A percentile compares a stretch with the other conserved stretches of the same genome.
Conservation (phyloP, 495 filamentous ascomycete genomes). For the Sabuloglossum arenarium region DNA sequence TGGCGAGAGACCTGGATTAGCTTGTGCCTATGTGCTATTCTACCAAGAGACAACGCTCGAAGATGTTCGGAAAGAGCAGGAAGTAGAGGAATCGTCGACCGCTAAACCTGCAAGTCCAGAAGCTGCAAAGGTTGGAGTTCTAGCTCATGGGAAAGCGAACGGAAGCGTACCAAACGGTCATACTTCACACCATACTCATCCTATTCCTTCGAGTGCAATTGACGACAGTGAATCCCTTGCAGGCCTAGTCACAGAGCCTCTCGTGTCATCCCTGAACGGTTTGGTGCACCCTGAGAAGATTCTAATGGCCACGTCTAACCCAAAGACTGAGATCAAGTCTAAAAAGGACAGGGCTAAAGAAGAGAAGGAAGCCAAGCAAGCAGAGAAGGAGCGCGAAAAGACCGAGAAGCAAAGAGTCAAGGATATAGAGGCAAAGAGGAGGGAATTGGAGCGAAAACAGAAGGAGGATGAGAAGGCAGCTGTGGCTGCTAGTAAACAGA, state of each 20-base stretch:
- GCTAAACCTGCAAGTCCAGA: slow-evolving; percentile 33
- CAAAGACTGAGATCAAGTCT: neutral
- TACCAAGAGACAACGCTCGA: slow-evolving; percentile 94
- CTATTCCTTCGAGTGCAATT: slow-evolving; percentile 20
- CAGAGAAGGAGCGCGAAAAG: slow-evolving; percentile 33
- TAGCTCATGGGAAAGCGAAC: slow-evolving; percentile 3
- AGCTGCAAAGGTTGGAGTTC: slow-evolving; percentile 19
- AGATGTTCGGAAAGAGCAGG: slow-evolving; percentile 64
- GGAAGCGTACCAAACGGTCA: slow-evolving; percentile 4
- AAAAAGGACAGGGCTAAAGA: slow-evolving; percentile 29
- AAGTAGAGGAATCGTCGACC: slow-evolving; percentile 51
- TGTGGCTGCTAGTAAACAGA: slow-evolving; percentile 32
- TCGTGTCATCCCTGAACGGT: slow-evolving; percentile 13
- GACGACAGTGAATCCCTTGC: slow-evolving; percentile 32
- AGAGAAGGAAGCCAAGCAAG: slow-evolving; percentile 52
- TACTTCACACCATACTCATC: slow-evolving; percentile 22
- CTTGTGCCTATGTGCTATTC: slow-evolving; percentile 92
- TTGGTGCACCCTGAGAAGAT: neutral
- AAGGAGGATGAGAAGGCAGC: slow-evolving; percentile 36
- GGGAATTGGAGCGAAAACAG: slow-evolving; percentile 39
- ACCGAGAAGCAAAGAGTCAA: slow-evolving; percentile 41
- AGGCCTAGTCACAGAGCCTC: slow-evolving; percentile 38
- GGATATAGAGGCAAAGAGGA: slow-evolving; percentile 37
- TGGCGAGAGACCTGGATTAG: slow-evolving; percentile 73
- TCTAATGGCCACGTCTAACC: neutral